phyloP scores from a whole-genome alignment of 148 eudicot genomes.

The Chenopodium suecicum region DNA sequence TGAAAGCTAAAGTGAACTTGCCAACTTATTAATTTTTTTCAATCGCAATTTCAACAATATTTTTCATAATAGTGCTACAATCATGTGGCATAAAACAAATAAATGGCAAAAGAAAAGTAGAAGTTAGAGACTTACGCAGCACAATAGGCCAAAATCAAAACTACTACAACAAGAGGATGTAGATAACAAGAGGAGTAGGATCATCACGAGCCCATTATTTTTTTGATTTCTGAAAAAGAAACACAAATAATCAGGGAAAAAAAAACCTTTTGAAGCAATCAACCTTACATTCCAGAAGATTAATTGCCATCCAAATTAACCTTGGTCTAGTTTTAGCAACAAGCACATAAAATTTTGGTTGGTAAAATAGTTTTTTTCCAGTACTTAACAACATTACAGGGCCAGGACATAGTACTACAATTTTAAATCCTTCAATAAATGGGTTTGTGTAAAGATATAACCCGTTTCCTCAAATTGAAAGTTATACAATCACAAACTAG shows the following conservation, averaged over 20 bases:
- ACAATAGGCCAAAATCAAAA: slow-evolving; percentile 85
- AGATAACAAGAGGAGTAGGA: slow-evolving; percentile 96
- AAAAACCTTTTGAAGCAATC: neutral
- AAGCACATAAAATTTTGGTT: neutral
- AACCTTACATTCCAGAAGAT: neutral
- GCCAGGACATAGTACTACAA: neutral
- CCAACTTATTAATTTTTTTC: neutral
- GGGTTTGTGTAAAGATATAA: no score
- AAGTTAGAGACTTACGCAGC: slow-evolving; percentile 68
- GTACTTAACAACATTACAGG: neutral
- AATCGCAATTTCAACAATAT: neutral
- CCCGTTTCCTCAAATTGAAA: neutral
- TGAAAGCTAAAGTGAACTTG: neutral
- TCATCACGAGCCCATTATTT: slow-evolving; percentile 99
- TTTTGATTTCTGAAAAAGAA: slow-evolving; percentile 56
- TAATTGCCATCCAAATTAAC: neutral
- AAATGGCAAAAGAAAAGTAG: neutral
- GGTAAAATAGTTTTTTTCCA: neutral
- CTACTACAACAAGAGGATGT: slow-evolving; percentile 71
- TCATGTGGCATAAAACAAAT: no score
- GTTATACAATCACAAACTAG: neutral
- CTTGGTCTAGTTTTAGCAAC: neutral
- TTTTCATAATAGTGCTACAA: neutral
- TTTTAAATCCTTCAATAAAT: no score
- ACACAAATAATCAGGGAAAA: slow-evolving; percentile 13